Evolutionary conservation across 371 early-diverging fungal genomes (phyloP).

Genomic region (Phascolomyces articulosus): DNA sequence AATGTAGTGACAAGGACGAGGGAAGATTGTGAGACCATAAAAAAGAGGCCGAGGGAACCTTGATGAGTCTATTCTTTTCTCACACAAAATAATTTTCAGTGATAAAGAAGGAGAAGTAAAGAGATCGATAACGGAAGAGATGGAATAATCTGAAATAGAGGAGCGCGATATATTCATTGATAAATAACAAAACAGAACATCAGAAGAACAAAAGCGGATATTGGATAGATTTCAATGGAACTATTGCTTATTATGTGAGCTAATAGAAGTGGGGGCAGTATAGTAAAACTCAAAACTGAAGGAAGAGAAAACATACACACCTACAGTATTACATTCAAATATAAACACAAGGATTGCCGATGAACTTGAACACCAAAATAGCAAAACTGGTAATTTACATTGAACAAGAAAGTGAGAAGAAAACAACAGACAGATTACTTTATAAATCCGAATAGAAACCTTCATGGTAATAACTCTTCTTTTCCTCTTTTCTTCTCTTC

Average conservation of each 20-base stretch:
- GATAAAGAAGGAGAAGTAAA: not conserved
- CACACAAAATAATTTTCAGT: not conserved
- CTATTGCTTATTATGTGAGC: too few species aligned
- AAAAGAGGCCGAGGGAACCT: not conserved
- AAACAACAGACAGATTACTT: not conserved
- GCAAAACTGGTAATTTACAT: not conserved
- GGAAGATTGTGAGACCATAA: not conserved
- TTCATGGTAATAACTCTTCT: too few species aligned
- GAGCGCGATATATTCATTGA: not conserved
- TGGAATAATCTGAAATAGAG: not conserved
- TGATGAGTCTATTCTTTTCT: not conserved
- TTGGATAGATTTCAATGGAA: too few species aligned
- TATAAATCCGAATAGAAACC: too few species aligned
- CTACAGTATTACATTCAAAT: too few species aligned
- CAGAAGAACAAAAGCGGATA: too few species aligned
- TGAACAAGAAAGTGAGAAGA: not conserved
- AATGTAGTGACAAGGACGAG: not conserved
- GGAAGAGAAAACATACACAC: too few species aligned
- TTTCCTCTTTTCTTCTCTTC: slow-evolving; percentile 1
- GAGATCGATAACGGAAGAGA: slow-evolving; percentile 1
- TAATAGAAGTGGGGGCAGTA: not conserved
- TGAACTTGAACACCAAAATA: not conserved
- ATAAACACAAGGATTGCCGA: not conserved
- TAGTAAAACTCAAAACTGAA: too few species aligned
- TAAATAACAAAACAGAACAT: not conserved